Base-by-base conservation (phyloP, 768 basidiomycete species). In the Russula sp. region DNA sequence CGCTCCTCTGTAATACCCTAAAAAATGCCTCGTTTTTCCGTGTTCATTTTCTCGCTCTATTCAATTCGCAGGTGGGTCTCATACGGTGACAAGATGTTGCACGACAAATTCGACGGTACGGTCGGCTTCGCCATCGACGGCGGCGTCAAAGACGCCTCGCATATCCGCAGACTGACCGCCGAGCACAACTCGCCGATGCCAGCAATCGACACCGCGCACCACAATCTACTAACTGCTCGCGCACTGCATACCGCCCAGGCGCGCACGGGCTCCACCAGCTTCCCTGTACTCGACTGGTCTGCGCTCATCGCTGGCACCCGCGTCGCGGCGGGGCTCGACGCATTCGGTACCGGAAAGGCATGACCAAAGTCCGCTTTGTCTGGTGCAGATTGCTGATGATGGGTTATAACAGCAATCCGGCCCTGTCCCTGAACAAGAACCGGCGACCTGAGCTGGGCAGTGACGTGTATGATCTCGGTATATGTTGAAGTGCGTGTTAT, bases 131-230 rank as follows among this genome's bases (percentile, higher is more conserved):
- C 86, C 14, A 83, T 94, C 55, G 86, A 90, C 52, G 90, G 90
- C n/a, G 94, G 92, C 20, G 85, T 96, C 71, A 93, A 93, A 71
- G 93, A 94, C 71, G 88, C 90, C 0, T 75, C 82, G 81, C 88
- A 89, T 72, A 85, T 94, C 59, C 86, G 88, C 61, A 81, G 80
- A 55, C 79, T 94, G 11, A 84, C 86, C 0, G 79, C 84, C 9
- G 83, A 86, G 62, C 77, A 82, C 63, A 83, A 88, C 67, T 79
- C 83, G 13, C 88, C 89, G 0, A 86, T 89, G 87, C 90, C 89
- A 9, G 76, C 77, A 20, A 77, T 89, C 65, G 89, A 90, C 67
- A 77, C 80, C 58, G 90, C 90, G 5, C 85, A 89, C 70, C 86
- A 88, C 69, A 88, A 91, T 69, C 79, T 95, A 71, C 77, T 95